Evolutionary conservation across 2,329 filamentous ascomycete species (phyloP).

Genomic region (Daldinia sp.): DNA sequence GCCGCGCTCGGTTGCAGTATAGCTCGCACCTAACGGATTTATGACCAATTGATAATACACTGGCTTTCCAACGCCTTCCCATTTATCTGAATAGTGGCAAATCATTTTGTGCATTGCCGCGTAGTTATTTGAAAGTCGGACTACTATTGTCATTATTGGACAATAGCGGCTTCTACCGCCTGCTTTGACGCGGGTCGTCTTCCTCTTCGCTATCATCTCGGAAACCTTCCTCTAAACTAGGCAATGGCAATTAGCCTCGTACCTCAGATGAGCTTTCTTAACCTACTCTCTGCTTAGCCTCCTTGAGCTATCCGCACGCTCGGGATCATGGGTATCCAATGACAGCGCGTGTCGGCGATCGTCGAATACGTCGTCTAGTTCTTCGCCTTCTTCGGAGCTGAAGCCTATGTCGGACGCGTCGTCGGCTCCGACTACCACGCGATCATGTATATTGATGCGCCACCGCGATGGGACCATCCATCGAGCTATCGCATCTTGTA

Average conservation of each 20-base stretch:
- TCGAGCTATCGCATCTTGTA: slow-evolving; percentile 57
- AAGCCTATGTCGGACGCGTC: slow-evolving; percentile 63
- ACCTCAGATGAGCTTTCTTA: slow-evolving; percentile 12
- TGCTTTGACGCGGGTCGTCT: slow-evolving; percentile 38
- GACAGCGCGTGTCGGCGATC: slow-evolving; percentile 59
- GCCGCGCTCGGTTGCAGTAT: slow-evolving; percentile 5
- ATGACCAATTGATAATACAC: neutral
- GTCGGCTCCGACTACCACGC: slow-evolving; percentile 56
- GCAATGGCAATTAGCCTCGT: slow-evolving; percentile 42
- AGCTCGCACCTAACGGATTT: slow-evolving; percentile 1
- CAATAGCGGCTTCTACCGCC: slow-evolving; percentile 32
- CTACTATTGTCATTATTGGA: neutral
- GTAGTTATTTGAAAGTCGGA: neutral
- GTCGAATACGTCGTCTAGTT: slow-evolving; percentile 71
- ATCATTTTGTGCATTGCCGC: slow-evolving; percentile 10
- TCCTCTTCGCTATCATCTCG: slow-evolving; percentile 79
- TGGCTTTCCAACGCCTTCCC: slow-evolving; percentile 1
- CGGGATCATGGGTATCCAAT: slow-evolving; percentile 51
- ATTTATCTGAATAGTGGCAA: neutral
- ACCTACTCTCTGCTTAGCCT: slow-evolving; percentile 80
- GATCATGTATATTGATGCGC: slow-evolving; percentile 59
- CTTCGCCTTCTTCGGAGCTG: slow-evolving; percentile 76
- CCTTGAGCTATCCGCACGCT: slow-evolving; percentile 62
- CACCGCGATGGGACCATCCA: slow-evolving; percentile 62
- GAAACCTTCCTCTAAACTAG: slow-evolving; percentile 76